Base-by-base conservation (phyloP, 225 moss, liverwort and hornwort genomes). In the Physcomitrium patens region DNA sequence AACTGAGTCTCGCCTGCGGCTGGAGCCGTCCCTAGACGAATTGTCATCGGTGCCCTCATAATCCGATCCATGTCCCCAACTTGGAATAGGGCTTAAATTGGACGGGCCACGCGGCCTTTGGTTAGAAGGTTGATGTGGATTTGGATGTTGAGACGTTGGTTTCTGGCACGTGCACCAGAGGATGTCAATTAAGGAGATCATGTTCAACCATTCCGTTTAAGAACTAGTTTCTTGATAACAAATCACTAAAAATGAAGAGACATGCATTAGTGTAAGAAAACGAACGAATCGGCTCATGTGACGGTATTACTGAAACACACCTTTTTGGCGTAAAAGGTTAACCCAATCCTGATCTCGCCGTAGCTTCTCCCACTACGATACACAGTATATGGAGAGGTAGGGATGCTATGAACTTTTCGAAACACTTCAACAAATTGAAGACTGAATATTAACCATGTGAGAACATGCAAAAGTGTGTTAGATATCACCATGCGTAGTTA, bases 341-440 rank as follows among this genome's bases (percentile, higher is more conserved):
- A 61, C 51, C 79, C 65, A 64, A 86, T 60, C 50, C 79, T 79
- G 65, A 86, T 60, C 7, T 82, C 65, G 43, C 85, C 85, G 15
- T 77, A 55, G 14, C 28, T 42, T 70, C 64, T 82, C 12, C 70
- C 61, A 0, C 19, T 46, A 3, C 82, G 85, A 47, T 43, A 55
- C 17, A 86, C 82, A 26, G 60, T 71, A 27, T 73, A 86, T 27
- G 76, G 22, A 15, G 61, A 50, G 44, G 58, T 19, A 10, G 62
- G 66, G 6, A 82, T 23, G 15, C 1, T 52, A 31, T 79, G 85
- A 54, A 63, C 71, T 16, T 45, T 63, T 64, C 64, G 73, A 61
- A 86, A 86, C 57, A 86, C 82, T 66, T 82, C 55, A 37, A 41
- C 23, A 55, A 82, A 86, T 15, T 70, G 58, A 46, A 79, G 55